Evolutionary conservation across 768 basidiomycete species (phyloP).

Genomic region (Gloeostereum incarnatum): DNA sequence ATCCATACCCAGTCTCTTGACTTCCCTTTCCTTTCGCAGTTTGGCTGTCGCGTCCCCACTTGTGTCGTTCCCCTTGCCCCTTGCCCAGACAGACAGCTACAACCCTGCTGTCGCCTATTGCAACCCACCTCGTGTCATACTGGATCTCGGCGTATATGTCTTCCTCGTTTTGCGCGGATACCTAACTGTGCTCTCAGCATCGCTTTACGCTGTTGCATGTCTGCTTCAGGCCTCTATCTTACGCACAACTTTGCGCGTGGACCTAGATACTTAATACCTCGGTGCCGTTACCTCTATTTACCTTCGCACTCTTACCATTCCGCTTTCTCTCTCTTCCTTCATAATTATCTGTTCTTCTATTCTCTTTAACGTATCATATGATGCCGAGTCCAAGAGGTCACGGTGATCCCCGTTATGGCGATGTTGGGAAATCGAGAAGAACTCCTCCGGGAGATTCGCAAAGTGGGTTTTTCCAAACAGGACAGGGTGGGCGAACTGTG

Average conservation of each 20-base stretch:
- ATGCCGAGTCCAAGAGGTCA: conserved; percentile 70
- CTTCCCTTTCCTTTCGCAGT: no score
- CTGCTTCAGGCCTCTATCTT: conserved; percentile 10
- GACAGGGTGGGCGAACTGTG: conserved; percentile 86
- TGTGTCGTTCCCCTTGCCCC: background rate
- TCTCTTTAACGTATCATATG: conserved; percentile 34
- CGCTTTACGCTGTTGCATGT: conserved; percentile 5
- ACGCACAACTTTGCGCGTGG: conserved; percentile 18
- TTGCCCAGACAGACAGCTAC: no score
- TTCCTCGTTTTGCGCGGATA: conserved; percentile 22
- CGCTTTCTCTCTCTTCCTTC: conserved; percentile 32
- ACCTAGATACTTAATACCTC: conserved; percentile 37
- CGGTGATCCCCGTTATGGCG: conserved; percentile 49
- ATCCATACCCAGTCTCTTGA: no score
- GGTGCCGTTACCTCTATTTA: conserved; percentile 34
- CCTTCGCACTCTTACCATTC: conserved; percentile 37
- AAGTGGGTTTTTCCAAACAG: conserved; percentile 59
- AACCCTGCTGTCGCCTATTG: no score
- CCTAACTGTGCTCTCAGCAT: conserved; percentile 7
- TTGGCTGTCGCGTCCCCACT: no score
- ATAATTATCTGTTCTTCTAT: conserved; percentile 43
- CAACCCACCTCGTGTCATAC: conserved; percentile 27
- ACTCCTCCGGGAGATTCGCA: conserved; percentile 57
- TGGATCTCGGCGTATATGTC: conserved; percentile 27
- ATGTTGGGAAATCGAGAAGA: conserved; percentile 57